Conservation (phyloP, 371 early-diverging fungal genomes). For the Capillidium rhysosporum region DNA sequence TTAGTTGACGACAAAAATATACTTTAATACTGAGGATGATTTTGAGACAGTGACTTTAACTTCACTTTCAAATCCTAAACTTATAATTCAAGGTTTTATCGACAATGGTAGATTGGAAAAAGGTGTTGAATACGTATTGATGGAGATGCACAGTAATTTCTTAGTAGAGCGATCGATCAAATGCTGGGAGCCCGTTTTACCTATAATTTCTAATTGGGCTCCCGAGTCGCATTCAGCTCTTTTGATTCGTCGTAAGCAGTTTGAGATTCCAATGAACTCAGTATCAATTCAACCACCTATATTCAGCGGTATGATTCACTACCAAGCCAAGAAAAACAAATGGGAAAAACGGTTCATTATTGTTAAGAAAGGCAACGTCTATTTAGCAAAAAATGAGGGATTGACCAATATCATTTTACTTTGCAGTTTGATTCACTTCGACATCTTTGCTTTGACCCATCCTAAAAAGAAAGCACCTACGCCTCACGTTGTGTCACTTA, state of each 20-base stretch:
- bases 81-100: slow-evolving; percentile 37
- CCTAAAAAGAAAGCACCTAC: slow-evolving; percentile 47
- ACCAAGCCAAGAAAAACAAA: slow-evolving; percentile 38
- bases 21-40: slow-evolving; percentile 40
- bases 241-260: slow-evolving; percentile 10
- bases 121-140: slow-evolving; percentile 44
- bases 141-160: slow-evolving; percentile 53
- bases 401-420: slow-evolving; percentile 9
- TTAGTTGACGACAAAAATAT: slow-evolving; percentile 41
- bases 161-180: slow-evolving; percentile 54
- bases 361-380: slow-evolving; percentile 26
- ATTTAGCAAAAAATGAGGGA: slow-evolving; percentile 20
- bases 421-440: slow-evolving; percentile 46
- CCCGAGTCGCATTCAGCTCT: slow-evolving; percentile 38
- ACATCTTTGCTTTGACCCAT: slow-evolving; percentile 52
- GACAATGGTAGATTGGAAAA: slow-evolving; percentile 24
- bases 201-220: slow-evolving; percentile 52
- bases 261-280: neutral
- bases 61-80: slow-evolving; percentile 36
- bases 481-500: slow-evolving; percentile 58
- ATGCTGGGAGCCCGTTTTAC: slow-evolving; percentile 60
- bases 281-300: neutral
- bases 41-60: slow-evolving; percentile 48
- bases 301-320: slow-evolving; percentile 26
- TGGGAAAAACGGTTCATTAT: slow-evolving; percentile 39